Percentiles rank a stretch among this genome's conserved stretches.
These are phyloP conservation scores for Proliferodiscus dingleyae DNA, from an alignment of 2,329 filamentous ascomycete species.

Conservation along the genomic window DNA sequence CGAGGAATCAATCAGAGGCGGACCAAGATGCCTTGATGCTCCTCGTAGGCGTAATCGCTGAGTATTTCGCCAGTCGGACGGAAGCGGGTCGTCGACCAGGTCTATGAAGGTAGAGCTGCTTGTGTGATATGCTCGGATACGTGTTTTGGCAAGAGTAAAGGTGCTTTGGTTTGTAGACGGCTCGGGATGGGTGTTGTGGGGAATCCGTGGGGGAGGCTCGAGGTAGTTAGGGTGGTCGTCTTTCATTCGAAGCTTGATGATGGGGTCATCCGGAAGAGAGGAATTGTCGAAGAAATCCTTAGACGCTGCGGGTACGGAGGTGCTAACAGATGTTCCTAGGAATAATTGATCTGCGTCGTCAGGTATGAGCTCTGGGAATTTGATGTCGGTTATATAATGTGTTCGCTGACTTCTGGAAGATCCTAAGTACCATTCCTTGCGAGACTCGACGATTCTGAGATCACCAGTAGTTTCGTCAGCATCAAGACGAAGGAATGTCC, in stretches of 20 bases:
- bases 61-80: constrained; percentile 30
- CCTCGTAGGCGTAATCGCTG: constrained; percentile 45
- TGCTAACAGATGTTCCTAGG: constrained; percentile 6
- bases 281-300: constrained; percentile 8
- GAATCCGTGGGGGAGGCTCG: constrained; percentile 34
- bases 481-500: constrained; percentile 61
- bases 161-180: constrained; percentile 36
- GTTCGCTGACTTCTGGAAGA: constrained; percentile 56
- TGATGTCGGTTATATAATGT: constrained; percentile 57
- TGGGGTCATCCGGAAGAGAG: constrained; percentile 22
- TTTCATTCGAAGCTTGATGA: constrained; percentile 20
- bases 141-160: constrained; percentile 49
- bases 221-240: constrained; percentile 36
- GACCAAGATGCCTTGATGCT: constrained; percentile 38
- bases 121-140: constrained; percentile 50
- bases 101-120: constrained; percentile 53
- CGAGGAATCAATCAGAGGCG: constrained; percentile 21
- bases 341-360: constrained; percentile 3
- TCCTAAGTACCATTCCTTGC: constrained; percentile 60
- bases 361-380: constrained; percentile 33
- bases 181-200: constrained; percentile 45
- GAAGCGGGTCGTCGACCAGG: constrained; percentile 47
- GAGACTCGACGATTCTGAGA: constrained; percentile 59
- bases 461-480: constrained; percentile 54
- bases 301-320: constrained; percentile 4